phyloP scores from a whole-genome alignment of 2,329 filamentous ascomycete species.

The Aspergillus tubingensis region DNA sequence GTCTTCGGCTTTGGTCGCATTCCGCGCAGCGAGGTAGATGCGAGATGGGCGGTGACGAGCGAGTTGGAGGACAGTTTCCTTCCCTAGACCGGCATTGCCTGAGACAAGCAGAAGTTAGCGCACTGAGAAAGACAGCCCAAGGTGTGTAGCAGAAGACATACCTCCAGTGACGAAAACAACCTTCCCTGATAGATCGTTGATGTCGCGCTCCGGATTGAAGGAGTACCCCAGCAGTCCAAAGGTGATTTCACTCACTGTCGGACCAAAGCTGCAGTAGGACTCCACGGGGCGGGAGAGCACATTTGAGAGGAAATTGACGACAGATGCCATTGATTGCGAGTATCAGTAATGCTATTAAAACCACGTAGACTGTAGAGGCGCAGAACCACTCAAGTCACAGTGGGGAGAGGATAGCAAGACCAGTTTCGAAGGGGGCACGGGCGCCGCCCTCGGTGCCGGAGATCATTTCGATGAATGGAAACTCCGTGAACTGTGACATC shows the following conservation, averaged over 20 bases:
- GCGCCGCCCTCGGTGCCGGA: not conserved
- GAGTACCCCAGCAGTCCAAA: constrained; percentile 35
- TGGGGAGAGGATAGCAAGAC: not conserved
- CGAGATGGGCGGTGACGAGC: constrained; percentile 54
- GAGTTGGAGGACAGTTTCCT: constrained; percentile 51
- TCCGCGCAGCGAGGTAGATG: constrained; percentile 59
- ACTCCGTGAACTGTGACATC: not conserved
- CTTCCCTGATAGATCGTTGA: constrained; percentile 50
- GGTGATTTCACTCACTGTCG: constrained; percentile 39
- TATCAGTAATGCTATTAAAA: not conserved
- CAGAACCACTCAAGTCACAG: not conserved
- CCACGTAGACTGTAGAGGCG: not conserved
- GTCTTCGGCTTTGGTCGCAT: constrained; percentile 44
- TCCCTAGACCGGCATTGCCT: constrained; percentile 52
- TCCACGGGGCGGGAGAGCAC: constrained; percentile 34
- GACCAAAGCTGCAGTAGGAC: constrained; percentile 33
- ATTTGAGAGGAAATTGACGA: constrained; percentile 22
- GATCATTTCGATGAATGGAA: not conserved
- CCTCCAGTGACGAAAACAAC: constrained; percentile 56
- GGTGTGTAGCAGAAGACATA: constrained; percentile 22
- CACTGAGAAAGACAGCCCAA: not conserved
- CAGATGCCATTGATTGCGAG: constrained; percentile 14
- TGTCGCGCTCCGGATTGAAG: constrained; percentile 49
- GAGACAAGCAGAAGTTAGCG: constrained; percentile 3
- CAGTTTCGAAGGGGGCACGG: not conserved